phyloP scores from a whole-genome alignment of 257 asterid genomes.

The Thymus mandschuricus region DNA sequence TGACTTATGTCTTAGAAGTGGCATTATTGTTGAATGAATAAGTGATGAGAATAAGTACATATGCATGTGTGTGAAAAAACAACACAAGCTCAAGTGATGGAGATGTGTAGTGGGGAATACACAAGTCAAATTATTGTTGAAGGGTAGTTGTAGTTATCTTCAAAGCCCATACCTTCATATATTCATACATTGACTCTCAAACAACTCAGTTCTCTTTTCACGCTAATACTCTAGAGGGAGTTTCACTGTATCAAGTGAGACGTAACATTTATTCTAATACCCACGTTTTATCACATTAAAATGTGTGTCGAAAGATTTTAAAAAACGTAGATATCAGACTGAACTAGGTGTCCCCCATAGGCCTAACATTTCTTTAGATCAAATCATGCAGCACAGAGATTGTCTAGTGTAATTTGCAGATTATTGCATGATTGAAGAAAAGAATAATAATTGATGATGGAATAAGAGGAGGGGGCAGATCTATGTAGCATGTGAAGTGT shows the following conservation, averaged over 20 bases:
- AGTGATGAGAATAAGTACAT: background rate
- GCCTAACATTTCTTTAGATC: background rate
- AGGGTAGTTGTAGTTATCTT: conserved; percentile 18
- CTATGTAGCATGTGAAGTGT: conserved; percentile 43
- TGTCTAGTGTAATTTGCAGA: background rate
- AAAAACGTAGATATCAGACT: too few species aligned
- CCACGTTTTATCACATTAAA: too few species aligned
- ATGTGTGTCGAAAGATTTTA: too few species aligned
- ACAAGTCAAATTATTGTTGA: conserved; percentile 3
- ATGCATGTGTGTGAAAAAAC: conserved; percentile 20
- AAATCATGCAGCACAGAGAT: background rate
- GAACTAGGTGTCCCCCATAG: background rate
- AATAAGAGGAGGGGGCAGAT: conserved; percentile 27
- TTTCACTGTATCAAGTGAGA: too few species aligned
- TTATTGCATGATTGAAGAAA: too few species aligned
- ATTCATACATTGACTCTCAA: background rate
- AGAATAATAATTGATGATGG: conserved; percentile 15
- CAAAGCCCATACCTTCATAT: background rate
- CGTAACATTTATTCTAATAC: too few species aligned
- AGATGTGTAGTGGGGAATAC: conserved; percentile 34
- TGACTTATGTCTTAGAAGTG: background rate
- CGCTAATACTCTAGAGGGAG: too few species aligned
- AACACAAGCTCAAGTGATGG: conserved; percentile 26
- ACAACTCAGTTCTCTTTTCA: background rate
- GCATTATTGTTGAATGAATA: background rate